Evolutionary conservation across 805 yeast species (phyloP).

Genomic region (Komagataella populi): DNA sequence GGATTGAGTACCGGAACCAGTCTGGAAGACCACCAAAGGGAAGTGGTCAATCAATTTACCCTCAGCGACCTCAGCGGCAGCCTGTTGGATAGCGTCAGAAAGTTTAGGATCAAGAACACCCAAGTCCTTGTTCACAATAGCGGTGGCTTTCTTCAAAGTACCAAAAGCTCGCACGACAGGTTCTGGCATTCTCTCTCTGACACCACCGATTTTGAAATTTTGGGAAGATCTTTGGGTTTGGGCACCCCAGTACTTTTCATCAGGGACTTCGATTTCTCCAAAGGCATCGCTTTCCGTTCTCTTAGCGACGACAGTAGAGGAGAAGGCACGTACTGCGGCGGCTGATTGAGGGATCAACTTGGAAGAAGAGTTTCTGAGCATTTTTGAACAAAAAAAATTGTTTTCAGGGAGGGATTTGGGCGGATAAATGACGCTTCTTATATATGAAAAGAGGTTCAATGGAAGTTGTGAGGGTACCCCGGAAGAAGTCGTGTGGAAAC

Average conservation of each 20-base stretch:
- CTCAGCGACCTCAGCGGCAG: constrained; percentile 88
- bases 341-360: not conserved
- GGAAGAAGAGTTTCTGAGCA: not conserved
- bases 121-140: constrained; percentile 71
- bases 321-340: constrained; percentile 1
- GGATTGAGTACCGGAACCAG: constrained; percentile 97
- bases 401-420: not conserved
- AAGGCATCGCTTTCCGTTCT: constrained; percentile 92
- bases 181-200: constrained; percentile 79
- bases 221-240: constrained; percentile 90
- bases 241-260: constrained; percentile 92
- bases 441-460: not conserved
- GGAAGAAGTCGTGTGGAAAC: not conserved
- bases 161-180: constrained; percentile 91
- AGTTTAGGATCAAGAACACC: constrained; percentile 79
- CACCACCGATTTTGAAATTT: constrained; percentile 94
- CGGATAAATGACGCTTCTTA: not conserved
- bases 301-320: constrained; percentile 13
- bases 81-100: constrained; percentile 76
- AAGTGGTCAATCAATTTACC: constrained; percentile 90
- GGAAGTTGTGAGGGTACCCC: not conserved
- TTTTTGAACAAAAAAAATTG: not conserved
- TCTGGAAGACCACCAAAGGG: constrained; percentile 97
- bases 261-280: constrained; percentile 88
- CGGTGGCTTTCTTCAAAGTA: constrained; percentile 86